Evolutionary conservation across 495 filamentous ascomycete genomes (phyloP), one percentile per base, ranked within the genome.

Genomic region (Haplographium delicatum): DNA sequence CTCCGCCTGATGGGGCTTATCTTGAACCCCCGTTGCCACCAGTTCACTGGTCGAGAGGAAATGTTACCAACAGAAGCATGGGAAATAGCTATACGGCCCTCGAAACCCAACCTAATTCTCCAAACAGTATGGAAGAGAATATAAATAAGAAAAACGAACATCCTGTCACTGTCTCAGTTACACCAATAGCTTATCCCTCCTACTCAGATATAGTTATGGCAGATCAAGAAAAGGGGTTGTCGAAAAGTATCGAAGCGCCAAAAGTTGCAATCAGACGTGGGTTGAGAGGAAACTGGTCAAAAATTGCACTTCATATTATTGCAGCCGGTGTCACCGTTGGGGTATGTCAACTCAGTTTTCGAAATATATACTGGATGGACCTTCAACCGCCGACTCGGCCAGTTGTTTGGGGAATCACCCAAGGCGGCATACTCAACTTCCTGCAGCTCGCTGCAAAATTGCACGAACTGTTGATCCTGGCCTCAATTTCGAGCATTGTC

Each of bases 361-460:
- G 44, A 5, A 47, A 47, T 47, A 20, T 35, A 9, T 47, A 47
- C 22, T 47, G 26, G 44, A 47, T 47, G 44, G 44, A 47, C 24
- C 28, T 47, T 28, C 5, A 9, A 34, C 15, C 44, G 4, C 44
- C 44, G n/a, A 31, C 10, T 20, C 4, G 20, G 9, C 18, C 11
- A 1, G 10, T 47, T 22, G 16, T 16, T n/a, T 5, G 9, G 16
- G 44, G 27, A 8, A 16, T 47, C 13, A 47, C 44, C 3, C 44
- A 47, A 47, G 30, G 44, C 15, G 44, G 44, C 18, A 28, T 28
- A 22, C 23, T 47, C 15, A 47, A 24, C 22, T 47, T 47, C 16
- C 28, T 47, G 4, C 44, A 47, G 24, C 26, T 47, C 8, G 44
- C 44, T 5, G 44, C 44, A 13, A 47, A 47, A 25, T 20, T 47